Evolutionary conservation across 2,329 filamentous ascomycete species (phyloP).

Genomic region (Coniella lustricola): DNA sequence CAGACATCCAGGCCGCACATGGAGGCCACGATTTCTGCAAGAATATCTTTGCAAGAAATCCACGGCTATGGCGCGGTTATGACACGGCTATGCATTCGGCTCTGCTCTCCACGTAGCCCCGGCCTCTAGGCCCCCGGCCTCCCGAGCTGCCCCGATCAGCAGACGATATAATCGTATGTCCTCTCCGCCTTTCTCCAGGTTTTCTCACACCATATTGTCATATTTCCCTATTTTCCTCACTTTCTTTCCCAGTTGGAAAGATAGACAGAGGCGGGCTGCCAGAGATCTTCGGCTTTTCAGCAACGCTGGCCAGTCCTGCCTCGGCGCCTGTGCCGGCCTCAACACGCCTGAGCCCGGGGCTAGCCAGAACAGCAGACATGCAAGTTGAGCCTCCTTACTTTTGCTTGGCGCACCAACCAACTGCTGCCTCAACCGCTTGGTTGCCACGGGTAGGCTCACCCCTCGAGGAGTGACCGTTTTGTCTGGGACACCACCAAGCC

Average conservation of each 20-base stretch:
- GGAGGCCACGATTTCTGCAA: too few relatives aligned
- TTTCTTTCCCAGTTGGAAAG: conserved; percentile 10
- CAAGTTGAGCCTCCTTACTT: background rate
- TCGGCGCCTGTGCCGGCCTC: too few relatives aligned
- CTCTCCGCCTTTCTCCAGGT: conserved; percentile 8
- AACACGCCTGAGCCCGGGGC: background rate
- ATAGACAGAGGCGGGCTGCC: background rate
- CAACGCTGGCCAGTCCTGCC: background rate
- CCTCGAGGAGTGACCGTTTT: background rate
- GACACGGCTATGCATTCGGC: conserved; percentile 1
- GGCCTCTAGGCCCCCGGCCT: conserved; percentile 4
- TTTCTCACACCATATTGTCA: conserved; percentile 3
- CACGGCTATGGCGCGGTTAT: conserved; percentile 1
- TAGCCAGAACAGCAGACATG: background rate
- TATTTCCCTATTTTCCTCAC: conserved; percentile 2
- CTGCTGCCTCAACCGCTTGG: conserved; percentile 1
- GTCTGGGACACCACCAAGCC: background rate
- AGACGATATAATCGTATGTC: conserved; percentile 17
- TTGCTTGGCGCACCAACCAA: background rate
- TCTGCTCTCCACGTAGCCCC: conserved; percentile 6
- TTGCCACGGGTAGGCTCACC: conserved; percentile 13
- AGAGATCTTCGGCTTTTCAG: conserved; percentile 3
- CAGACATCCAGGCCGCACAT: too few relatives aligned
- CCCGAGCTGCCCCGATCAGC: conserved; percentile 13
- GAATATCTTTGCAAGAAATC: too few relatives aligned